These are phyloP conservation scores for Tolypocladium sp. DNA, from an alignment of 2,329 filamentous ascomycete species.

Conservation along the genomic window DNA sequence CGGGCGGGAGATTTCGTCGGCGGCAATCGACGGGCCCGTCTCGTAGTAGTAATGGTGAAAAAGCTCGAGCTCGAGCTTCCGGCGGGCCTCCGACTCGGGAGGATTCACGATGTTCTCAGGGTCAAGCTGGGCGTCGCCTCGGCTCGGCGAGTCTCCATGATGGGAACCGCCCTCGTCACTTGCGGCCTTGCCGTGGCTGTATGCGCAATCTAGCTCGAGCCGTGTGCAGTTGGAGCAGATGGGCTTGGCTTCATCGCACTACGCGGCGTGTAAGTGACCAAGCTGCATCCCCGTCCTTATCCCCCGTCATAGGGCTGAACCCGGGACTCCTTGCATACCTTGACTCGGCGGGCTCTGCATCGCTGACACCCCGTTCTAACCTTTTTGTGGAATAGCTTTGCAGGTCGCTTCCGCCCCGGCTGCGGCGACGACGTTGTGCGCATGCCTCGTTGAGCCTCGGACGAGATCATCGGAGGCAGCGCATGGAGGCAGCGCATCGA, in stretches of 20 bases:
- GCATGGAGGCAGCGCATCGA: too few species aligned
- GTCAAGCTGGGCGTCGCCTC: not conserved
- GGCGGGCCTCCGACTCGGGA: not conserved
- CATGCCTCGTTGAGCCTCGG: not conserved
- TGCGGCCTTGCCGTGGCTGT: not conserved
- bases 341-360: constrained; percentile 12
- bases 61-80: not conserved
- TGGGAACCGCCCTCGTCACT: not conserved
- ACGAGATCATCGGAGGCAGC: not conserved
- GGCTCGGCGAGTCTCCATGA: not conserved
- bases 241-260: not conserved
- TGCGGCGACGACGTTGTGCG: not conserved
- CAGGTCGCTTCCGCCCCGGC: constrained; percentile 1
- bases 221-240: not conserved
- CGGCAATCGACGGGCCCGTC: not conserved
- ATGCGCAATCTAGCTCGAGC: not conserved
- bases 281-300: not conserved
- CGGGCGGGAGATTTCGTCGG: not conserved
- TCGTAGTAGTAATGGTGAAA: not conserved
- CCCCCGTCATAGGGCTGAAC: not conserved
- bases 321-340: constrained; percentile 2
- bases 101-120: not conserved
- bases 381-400: constrained; percentile 16
- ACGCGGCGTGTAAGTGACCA: not conserved
- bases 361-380: constrained; percentile 12